Evolutionary conservation across 148 eudicot genomes (phyloP), one percentile per base, ranked within the genome.

Genomic region (Heliosperma pusillum): DNA sequence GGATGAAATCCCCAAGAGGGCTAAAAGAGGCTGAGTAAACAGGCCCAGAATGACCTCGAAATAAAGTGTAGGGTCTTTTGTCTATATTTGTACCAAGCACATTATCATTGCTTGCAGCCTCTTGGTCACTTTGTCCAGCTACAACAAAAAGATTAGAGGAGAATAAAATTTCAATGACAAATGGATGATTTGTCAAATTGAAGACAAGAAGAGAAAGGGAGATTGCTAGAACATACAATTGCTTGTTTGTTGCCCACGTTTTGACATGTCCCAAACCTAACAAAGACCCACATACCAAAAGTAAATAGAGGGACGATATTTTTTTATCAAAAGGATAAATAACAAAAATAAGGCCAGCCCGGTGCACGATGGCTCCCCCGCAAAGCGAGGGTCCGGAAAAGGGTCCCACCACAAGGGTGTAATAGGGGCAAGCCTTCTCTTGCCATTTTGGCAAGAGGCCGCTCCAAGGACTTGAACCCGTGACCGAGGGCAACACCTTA

Each of bases 251-350:
- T 88, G 93, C 78, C 96, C 98, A 78, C 86, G 87, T 77, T 90
- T 89, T 78, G 98, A 93, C 93, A 95, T 92, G 83, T 95, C 98
- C 98, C 98, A 95, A 21, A 93, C 89, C 98, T 93, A 78, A 53
- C 72, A 30, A 73, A 36, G 71, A 59, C 20, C 80, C 80, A 78
- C 55, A 30, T 44, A 5, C 11, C 44, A 70, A 12, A 50, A 26
- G 24, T 21, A 5, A 52, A 15, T 62, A 71, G 21, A 13, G 68
- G 21, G 20, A 75, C 58, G 64, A 52, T 36, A 40, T 44, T 60
- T 19, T 30, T 20, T 44, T 27, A 27, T 55, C 22, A 9, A 12
- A 73, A 30, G 55, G 8, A 64, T 44, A 9, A 47, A 29, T 62
- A 42, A 24, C 64, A 70, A 47, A 21, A n/a, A n/a, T n/a, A n/a